A percentile compares a stretch with the other conserved stretches of the same genome.
Conservation (phyloP, 1,284 basidiomycete genomes). For the Tetrapyrgos nigripes region DNA sequence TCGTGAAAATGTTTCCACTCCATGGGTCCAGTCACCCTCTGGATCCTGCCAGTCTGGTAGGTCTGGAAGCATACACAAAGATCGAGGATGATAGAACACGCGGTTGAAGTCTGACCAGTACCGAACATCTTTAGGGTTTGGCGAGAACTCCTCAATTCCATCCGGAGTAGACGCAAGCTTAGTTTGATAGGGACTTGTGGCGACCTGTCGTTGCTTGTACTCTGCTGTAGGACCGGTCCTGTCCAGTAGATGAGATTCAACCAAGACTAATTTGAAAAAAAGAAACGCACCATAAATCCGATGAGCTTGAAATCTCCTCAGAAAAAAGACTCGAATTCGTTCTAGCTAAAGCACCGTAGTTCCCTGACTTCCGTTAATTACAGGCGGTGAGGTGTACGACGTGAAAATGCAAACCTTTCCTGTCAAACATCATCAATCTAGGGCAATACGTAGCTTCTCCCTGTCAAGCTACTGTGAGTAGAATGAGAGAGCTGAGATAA, state of each 20-base stretch:
- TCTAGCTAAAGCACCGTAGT: conserved; percentile 65
- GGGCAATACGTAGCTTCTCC: conserved; percentile 65
- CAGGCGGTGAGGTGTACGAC: neutral
- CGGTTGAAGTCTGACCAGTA: conserved; percentile 85
- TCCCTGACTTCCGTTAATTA: conserved; percentile 44
- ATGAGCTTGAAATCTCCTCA: conserved; percentile 29
- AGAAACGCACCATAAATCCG: conserved; percentile 36
- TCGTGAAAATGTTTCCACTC: conserved; percentile 55
- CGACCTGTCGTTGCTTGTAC: conserved; percentile 58
- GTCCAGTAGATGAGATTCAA: conserved; percentile 5
- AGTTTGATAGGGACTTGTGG: conserved; percentile 61
- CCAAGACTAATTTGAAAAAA: conserved; percentile 11
- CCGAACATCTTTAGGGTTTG: conserved; percentile 45
- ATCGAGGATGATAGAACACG: conserved; percentile 68
- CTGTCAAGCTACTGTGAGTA: conserved; percentile 38
- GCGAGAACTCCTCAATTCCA: conserved; percentile 14
- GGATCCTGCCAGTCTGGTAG: conserved; percentile 55
- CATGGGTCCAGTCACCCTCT: conserved; percentile 63
- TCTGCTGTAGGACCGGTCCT: conserved; percentile 61
- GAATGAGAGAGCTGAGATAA: neutral
- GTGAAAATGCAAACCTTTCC: conserved; percentile 56
- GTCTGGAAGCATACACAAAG: conserved; percentile 69
- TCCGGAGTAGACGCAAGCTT: conserved; percentile 47
- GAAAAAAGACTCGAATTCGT: conserved; percentile 43
- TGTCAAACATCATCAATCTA: conserved; percentile 68